These are phyloP conservation scores for Suillus fuscotomentosus DNA, from an alignment of 768 basidiomycete genomes.

Conservation along the genomic window DNA sequence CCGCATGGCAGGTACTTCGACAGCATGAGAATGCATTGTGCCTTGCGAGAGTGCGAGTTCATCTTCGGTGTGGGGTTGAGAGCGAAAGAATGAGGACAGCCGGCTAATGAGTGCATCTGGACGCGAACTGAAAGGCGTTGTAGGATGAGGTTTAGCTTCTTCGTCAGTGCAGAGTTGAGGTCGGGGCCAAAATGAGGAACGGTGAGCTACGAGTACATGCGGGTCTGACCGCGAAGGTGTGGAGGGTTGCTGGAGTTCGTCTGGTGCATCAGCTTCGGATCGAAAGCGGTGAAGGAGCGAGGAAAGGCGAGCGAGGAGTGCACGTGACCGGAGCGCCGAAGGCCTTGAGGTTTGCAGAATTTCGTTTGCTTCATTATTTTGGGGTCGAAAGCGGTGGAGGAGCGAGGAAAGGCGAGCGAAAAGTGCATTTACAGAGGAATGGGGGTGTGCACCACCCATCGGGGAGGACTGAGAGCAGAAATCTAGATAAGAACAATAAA, in stretches of 20 bases:
- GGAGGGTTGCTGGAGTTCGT: not conserved
- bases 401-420: not conserved
- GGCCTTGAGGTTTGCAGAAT: not conserved
- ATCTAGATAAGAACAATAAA: not conserved
- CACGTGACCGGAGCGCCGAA: not conserved
- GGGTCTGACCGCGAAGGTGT: not conserved
- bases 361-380: not conserved
- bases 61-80: not conserved
- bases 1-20: not conserved
- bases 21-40: not conserved
- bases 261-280: not conserved
- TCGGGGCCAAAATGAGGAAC: not conserved
- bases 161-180: accelerated
- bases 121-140: no score
- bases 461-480: not conserved
- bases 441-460: not conserved
- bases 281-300: not conserved
- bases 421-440: not conserved
- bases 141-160: not conserved
- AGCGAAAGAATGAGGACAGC: not conserved
- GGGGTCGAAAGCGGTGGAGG: not conserved
- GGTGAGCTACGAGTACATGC: not conserved
- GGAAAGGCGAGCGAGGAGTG: not conserved
- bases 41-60: not conserved
- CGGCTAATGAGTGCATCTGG: no score